Evolutionary conservation across 2,329 filamentous ascomycete genomes (phyloP), one percentile per base, ranked within the genome.

Genomic region (Neurospora crassa): DNA sequence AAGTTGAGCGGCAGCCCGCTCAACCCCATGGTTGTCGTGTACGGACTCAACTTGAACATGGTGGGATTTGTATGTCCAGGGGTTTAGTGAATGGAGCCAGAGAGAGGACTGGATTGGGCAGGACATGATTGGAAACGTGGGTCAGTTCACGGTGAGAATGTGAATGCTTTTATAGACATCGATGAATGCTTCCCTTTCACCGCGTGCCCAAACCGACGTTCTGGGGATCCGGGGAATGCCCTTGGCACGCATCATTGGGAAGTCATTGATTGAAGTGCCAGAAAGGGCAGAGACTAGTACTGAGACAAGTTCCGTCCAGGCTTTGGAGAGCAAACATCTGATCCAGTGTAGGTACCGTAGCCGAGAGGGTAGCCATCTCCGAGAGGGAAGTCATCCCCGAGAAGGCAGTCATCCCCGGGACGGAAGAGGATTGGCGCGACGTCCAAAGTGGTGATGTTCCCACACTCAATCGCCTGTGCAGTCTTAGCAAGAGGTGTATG

Each of bases 1-100:
- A 53, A 69, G 45, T 69, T 69, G 43, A 69, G 68, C 42, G 68
- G 20, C 11, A 59, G 68, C 1, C 68, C 68, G 16, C 45, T 69
- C 68, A 69, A 59, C 42, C 68, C 68, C 41, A 69, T 34, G 68
- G 68, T 69, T 20, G 68, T 69, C 40, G 68, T 69, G 40, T 69
- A 69, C 40, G 68, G 68, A 18, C n/a, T 69, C 18, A 69, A 69
- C 12, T 69, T 69, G 12, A 69, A 69, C 68, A 69, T 68, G 67
- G 11, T 20, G 67, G 29, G 14, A 41, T 40, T 41, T 68, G 40
- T 34, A 34, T 34, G 40, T 12, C 40, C 40, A 41, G 40, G 40
- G 40, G 14, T 7, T 42, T 42, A 3, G 42, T 43, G 16, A 18
- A 43, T 43, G 42, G 42, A 43, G 42, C 42, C 42, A 16, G 42